Evolutionary conservation across 73 alveolate genomes (phyloP).

Genomic region (Effrenium voratum): DNA sequence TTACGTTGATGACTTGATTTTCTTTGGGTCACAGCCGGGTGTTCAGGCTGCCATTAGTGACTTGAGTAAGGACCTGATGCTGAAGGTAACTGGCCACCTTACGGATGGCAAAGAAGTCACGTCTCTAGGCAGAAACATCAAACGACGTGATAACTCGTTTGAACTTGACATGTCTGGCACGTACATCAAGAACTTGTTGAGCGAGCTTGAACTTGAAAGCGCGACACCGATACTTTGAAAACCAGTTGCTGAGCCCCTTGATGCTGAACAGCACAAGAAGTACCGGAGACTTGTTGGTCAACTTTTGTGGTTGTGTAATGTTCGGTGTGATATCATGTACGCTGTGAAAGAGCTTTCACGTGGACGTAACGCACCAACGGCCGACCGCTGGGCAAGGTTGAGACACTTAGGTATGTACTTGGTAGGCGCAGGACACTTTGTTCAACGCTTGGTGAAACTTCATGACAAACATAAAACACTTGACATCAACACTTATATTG

Average conservation of each 20-base stretch:
- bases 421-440: not conserved
- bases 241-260: too few relatives aligned
- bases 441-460: not conserved
- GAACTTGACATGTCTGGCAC: not conserved
- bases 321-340: not conserved
- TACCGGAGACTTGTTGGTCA: not conserved
- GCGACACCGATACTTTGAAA: too few relatives aligned
- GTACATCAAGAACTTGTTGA: not conserved
- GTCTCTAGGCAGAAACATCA: not conserved
- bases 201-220: too few relatives aligned
- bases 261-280: not conserved
- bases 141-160: not conserved
- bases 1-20: not conserved
- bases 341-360: not conserved
- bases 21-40: not conserved
- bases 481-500: not conserved
- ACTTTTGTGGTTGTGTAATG: not conserved
- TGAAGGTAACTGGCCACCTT: not conserved
- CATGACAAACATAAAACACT: not conserved
- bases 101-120: not conserved
- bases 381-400: not conserved
- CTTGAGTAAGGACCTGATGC: not conserved
- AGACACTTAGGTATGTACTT: not conserved
- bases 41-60: not conserved
- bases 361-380: not conserved